Evolutionary conservation across 1,284 basidiomycete genomes (phyloP), one percentile per base, ranked within the genome.

Genomic region (Moesziomyces parantarcticus): DNA sequence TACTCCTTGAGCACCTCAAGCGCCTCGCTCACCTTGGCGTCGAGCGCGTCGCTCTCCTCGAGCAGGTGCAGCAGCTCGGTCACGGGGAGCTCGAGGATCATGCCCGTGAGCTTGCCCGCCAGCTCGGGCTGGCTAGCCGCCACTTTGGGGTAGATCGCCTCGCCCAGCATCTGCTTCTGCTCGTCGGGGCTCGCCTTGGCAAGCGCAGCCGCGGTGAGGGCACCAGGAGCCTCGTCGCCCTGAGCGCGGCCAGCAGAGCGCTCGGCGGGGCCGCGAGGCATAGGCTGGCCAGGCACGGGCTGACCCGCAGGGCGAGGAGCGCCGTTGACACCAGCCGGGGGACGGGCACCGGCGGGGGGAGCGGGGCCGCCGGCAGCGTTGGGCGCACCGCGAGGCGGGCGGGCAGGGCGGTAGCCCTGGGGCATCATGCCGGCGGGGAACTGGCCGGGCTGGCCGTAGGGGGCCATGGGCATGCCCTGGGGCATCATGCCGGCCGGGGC

Each of bases 161-260:
- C 82, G 43, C 82, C 82, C 42, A 83, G 77, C 79, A 83, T 83
- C 73, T 83, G 82, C 82, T 83, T 83, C 77, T 83, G 82, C 75
- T 83, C 82, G 56, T 83, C 82, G 45, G 82, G 82, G 65, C 81
- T 76, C 18, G 82, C 82, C 61, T 81, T 80, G 46, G 82, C 82
- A 13, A 83, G 75, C 20, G 81, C 78, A 49, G 79, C 80, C 16
- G 82, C 79, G 54, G 75, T 83, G 50, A 83, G 69, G 40, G 54
- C 45, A 56, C 73, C 76, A 45, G 78, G 79, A 50, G 59, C 52
- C 3, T 4, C 61, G 41, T 69, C 69, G 25, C 52, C 65, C 34
- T 64, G 63, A 39, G 76, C 53, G 32, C 60, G 65, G 48, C 56
- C 73, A 20, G 69, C 60, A 40, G 73, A 64, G 44, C 73, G 64